Base-by-base conservation (phyloP, 2,329 filamentous ascomycete genomes). In the Cordyceps cicadae region DNA sequence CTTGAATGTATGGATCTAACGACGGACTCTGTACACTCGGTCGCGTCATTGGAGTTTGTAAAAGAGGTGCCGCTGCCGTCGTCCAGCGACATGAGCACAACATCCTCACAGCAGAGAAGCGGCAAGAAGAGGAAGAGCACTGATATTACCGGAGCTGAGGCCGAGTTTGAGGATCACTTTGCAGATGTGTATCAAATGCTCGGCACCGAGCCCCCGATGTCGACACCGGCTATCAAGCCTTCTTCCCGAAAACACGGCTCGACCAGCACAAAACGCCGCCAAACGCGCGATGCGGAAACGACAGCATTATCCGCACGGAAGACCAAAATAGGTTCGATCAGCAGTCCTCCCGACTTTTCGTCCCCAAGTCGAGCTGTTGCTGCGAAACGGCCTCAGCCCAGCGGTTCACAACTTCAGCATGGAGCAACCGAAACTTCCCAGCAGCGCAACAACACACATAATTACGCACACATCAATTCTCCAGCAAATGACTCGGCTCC, bases 41-140 rank as follows among this genome's bases (percentile, higher is more conserved):
- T 72, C 32, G 73, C 72, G 32, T 74, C 73, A 2, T 62, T 72
- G 21, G 66, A 68, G 3, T 74, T 75, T 43, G 72, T 69, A 14
- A 72, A 75, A 2, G 73, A 75, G 49, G 68, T 71, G 1, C 74
- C 69, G 58, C 51, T 79, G 12, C 48, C 49, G 17, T 55, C 61
- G 7, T 62, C 61, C 21, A 34, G 26, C 11, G 52, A 51, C 21
- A 52, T 46, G 55, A 52, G 50, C 26, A 37, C 11, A 7, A 21
- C 45, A 15, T 46, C 55, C n/a, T 49, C 57, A 8, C 51, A 54
- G 19, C 26, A 48, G 1, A 76, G 70, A 50, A 73, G 74, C 51
- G 72, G 72, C 19, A 81, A 77, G 68, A 84, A 84, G 69, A 71
- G 80, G 63, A 84, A 83, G 67, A 82, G 79, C 63, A 71, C 70